Evolutionary conservation across 148 eudicot species (phyloP).

Genomic region (Cornus controversa): DNA sequence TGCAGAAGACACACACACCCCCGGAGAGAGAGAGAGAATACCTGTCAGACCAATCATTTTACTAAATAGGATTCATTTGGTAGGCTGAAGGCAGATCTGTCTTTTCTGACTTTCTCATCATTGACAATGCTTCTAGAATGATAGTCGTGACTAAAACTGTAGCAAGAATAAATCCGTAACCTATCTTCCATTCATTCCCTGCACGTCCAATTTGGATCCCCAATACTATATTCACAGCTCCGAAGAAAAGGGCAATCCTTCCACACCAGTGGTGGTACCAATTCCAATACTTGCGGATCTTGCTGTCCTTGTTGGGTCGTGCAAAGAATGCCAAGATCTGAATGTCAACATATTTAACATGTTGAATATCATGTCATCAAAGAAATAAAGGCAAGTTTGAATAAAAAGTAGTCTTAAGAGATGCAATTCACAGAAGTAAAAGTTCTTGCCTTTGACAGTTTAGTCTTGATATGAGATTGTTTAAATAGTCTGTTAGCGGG

Average conservation of each 20-base stretch:
- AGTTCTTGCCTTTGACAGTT: background rate
- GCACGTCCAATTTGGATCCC: slow-evolving; percentile 76
- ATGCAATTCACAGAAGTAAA: background rate
- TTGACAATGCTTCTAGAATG: slow-evolving; percentile 61
- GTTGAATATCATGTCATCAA: too few relatives aligned
- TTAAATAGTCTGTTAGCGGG: background rate
- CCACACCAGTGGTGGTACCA: slow-evolving; percentile 79
- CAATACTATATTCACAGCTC: slow-evolving; percentile 64
- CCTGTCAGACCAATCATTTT: background rate
- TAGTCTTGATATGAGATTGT: background rate
- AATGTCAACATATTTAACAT: slow-evolving; percentile 2
- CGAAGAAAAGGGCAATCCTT: slow-evolving; percentile 73
- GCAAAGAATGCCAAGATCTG: slow-evolving; percentile 81
- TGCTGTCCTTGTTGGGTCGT: slow-evolving; percentile 74
- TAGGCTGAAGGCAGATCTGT: slow-evolving; percentile 40
- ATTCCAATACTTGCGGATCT: slow-evolving; percentile 70
- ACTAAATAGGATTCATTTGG: slow-evolving; percentile 45
- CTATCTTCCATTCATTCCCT: slow-evolving; percentile 74
- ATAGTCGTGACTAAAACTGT: slow-evolving; percentile 33
- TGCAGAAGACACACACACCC: too few relatives aligned
- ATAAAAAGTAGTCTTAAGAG: background rate
- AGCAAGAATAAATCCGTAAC: slow-evolving; percentile 78
- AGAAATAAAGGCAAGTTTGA: too few relatives aligned
- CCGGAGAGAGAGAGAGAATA: background rate
- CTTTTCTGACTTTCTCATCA: slow-evolving; percentile 45